Conservation (phyloP, 192 early-diverging fungal species). For the Coemansia interrupta region DNA sequence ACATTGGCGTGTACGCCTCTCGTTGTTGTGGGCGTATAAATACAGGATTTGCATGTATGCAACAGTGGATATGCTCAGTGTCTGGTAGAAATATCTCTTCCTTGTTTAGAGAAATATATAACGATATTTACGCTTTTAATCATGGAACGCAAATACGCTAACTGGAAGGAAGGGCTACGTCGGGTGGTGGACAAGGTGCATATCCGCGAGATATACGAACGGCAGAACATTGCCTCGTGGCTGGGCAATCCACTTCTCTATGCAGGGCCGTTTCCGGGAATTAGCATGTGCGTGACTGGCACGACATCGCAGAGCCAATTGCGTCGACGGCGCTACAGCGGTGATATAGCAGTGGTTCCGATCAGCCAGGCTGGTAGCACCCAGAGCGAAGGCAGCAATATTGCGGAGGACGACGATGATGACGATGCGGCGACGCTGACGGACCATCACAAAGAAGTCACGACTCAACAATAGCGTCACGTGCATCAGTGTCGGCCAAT, state of each 20-base stretch:
- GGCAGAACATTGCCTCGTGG: background rate
- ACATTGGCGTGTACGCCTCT: no score
- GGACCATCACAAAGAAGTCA: background rate
- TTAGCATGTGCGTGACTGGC: constrained; percentile 11
- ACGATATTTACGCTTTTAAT: no score
- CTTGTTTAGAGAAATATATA: no score
- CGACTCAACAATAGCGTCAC: no score
- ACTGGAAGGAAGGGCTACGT: no score
- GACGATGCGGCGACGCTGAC: constrained; percentile 4
- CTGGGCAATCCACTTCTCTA: background rate
- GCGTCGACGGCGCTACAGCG: background rate
- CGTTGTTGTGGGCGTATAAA: no score
- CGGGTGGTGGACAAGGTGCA: background rate
- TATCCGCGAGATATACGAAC: background rate
- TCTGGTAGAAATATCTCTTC: no score
- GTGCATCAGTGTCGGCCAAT: no score
- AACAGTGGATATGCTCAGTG: no score
- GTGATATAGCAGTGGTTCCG: background rate
- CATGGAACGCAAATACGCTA: no score
- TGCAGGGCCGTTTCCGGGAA: constrained; percentile 14
- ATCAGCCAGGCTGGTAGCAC: background rate
- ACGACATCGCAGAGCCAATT: background rate
- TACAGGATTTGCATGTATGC: no score
- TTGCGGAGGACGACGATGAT: background rate
- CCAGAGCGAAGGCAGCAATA: background rate